Base-by-base conservation (phyloP, 2,329 filamentous ascomycete genomes). In the Colletotrichum sp. region DNA sequence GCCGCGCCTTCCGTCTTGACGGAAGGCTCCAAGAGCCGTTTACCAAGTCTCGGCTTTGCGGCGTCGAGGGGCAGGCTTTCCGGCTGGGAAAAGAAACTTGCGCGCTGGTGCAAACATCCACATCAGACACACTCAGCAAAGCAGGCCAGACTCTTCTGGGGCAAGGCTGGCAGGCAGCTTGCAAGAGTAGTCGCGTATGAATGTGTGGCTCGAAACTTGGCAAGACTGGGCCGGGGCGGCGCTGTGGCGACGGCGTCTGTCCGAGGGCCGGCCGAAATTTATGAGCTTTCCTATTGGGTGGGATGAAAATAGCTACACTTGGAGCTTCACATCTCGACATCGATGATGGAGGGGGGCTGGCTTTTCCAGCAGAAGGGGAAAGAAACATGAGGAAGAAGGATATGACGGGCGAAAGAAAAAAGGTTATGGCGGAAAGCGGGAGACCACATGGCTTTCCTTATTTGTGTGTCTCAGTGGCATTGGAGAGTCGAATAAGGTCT, bases 381-480 rank as follows among this genome's bases (percentile, higher is more conserved):
- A 26, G 55, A 59, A 59, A 26, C 55, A 16, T 49, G 44, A 21
- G n/a, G 55, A 59, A 59, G 55, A 59, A 59, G 26, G 18, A 24
- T 28, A 12, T 21, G 62, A 26, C 26, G 64, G 39, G 24, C n/a
- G 65, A 28, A 71, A 68, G 49, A 74, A 71, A 63, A 21, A 74
- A 74, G 68, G 67, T 59, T 74, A 68, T 36, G 28, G 63, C 67
- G 59, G 71, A 26, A 28, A 49, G 44, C 44, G 57, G 57, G 21
- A 57, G 60, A 68, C 69, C 73, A 68, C 63, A 68, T 68, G 73
- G 73, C 28, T 67, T 30, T 71, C 59, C 62, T 24, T 67, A 8
- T 32, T 8, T 13, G 52, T 26, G 18, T 59, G 67, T 69, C 49
- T 68, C 18, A 28, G 10, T 18, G 18, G 52, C 52, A n/a, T 24